Evolutionary conservation across 495 filamentous ascomycete genomes (phyloP), one percentile per base, ranked within the genome.

Genomic region (Parathielavia appendiculata): DNA sequence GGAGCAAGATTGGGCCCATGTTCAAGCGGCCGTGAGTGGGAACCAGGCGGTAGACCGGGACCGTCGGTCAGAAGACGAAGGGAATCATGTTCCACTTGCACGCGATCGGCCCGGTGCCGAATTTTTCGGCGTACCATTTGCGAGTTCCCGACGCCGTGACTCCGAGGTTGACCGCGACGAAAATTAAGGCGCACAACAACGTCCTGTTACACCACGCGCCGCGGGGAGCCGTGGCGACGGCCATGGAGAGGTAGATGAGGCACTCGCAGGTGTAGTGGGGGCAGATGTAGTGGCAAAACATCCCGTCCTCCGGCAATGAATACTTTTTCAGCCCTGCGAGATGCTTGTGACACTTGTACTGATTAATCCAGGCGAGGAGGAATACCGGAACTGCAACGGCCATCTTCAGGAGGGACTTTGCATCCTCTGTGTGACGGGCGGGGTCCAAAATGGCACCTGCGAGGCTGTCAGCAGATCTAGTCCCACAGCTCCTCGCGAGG

Each of bases 251-350:
- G 66, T 97, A 97, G 57, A 96, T 83, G 3, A 88, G 49, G 65
- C 90, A 91, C 69, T 97, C 95, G 47, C 86, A 87, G 0, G 86
- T 86, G 70, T 97, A 98, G 73, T 97, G 93, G n/a, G 95, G 91
- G 59, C 86, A 95, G 11, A 96, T 73, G 17, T 92, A 62, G 34
- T 66, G 72, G 39, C 74, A 74, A 66, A 97, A 98, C 40, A 87
- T 65, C 5, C 86, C 85, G 12, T 69, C 61, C 0, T 70, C 60
- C 3, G 93, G 93, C 4, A 97, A 73, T 17, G 86, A 87, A 68
- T 97, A 97, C 61, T 90, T 93, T 66, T 86, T 83, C 40, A 97
- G 75, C 2, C 84, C 83, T 41, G 83, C 84, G 23, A 98, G 86
- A 69, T 96, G 86, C 43, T 73, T 75, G 69, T 98, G 93, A 66